These are phyloP conservation scores for Thermothelomyces thermophilus DNA, from an alignment of 2,329 filamentous ascomycete genomes.

Conservation along the genomic window DNA sequence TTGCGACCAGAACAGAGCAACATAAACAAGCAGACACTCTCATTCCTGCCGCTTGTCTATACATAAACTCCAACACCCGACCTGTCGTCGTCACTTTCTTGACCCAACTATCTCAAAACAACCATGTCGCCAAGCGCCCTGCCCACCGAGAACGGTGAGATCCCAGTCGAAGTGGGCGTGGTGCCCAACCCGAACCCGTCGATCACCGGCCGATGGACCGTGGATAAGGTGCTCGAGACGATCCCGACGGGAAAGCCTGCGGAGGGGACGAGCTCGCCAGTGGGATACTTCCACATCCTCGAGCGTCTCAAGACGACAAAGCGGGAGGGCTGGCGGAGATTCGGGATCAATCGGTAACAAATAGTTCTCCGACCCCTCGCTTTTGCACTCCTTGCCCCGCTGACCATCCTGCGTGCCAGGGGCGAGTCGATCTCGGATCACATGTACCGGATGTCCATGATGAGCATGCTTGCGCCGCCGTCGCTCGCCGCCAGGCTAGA, in stretches of 20 bases:
- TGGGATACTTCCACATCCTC: conserved; percentile 91
- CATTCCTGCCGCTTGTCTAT: no score
- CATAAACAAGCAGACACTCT: no score
- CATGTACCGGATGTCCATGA: conserved; percentile 99
- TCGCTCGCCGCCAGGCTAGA: conserved; percentile 66
- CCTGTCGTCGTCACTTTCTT: background rate
- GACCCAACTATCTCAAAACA: background rate
- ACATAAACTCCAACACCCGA: background rate
- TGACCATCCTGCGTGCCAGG: conserved; percentile 30
- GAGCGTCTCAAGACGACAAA: conserved; percentile 94
- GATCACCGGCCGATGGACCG: conserved; percentile 46
- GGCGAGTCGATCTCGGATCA: conserved; percentile 95
- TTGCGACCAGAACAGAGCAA: background rate
- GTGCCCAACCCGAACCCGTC: conserved; percentile 34
- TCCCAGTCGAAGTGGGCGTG: conserved; percentile 17
- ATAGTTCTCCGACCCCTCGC: background rate
- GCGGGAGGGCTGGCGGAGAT: conserved; percentile 90
- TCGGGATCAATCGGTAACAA: conserved; percentile 59
- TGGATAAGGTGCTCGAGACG: conserved; percentile 57
- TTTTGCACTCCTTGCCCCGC: background rate
- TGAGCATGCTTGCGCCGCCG: conserved; percentile 84
- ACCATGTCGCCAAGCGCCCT: conserved; percentile 14
- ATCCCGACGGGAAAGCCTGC: conserved; percentile 53
- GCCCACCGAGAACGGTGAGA: conserved; percentile 1
- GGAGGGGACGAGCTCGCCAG: conserved; percentile 61